These are phyloP conservation scores for Taphrina flavorubra DNA, from an alignment of 1,139 yeast species.

Conservation along the genomic window DNA sequence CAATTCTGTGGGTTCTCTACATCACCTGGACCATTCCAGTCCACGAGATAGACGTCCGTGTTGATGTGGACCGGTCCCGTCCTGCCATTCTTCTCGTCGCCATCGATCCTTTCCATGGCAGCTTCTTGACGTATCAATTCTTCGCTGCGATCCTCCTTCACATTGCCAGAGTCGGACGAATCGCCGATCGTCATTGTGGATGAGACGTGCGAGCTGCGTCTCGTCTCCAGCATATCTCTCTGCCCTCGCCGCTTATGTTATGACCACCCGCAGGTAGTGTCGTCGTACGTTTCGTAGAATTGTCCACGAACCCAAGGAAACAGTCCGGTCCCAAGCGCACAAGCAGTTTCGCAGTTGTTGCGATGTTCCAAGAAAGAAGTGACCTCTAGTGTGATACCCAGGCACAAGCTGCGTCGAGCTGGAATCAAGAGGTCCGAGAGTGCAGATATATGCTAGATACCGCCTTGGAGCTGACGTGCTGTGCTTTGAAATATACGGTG, in stretches of 20 bases:
- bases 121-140: not conserved
- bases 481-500: not conserved
- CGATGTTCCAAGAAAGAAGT: too few species aligned
- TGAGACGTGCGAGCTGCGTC: slow-evolving; percentile 13
- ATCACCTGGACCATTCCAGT: slow-evolving; percentile 60
- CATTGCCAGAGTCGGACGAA: not conserved
- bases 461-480: not conserved
- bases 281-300: too few species aligned
- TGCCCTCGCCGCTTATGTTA: not conserved
- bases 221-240: not conserved
- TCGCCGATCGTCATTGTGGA: slow-evolving; percentile 12
- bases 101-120: not conserved
- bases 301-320: too few species aligned
- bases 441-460: not conserved
- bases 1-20: slow-evolving; percentile 59
- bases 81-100: not conserved
- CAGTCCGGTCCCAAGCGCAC: not conserved
- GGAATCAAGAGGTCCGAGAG: too few species aligned
- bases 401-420: too few species aligned
- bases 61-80: slow-evolving; percentile 2
- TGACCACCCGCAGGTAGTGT: too few species aligned
- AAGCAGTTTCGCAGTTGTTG: not conserved
- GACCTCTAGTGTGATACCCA: too few species aligned
- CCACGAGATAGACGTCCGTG: slow-evolving; percentile 55
- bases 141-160: not conserved